Base-by-base conservation (phyloP, 2,329 filamentous ascomycete species). In the Herpotrichia juniperi region DNA sequence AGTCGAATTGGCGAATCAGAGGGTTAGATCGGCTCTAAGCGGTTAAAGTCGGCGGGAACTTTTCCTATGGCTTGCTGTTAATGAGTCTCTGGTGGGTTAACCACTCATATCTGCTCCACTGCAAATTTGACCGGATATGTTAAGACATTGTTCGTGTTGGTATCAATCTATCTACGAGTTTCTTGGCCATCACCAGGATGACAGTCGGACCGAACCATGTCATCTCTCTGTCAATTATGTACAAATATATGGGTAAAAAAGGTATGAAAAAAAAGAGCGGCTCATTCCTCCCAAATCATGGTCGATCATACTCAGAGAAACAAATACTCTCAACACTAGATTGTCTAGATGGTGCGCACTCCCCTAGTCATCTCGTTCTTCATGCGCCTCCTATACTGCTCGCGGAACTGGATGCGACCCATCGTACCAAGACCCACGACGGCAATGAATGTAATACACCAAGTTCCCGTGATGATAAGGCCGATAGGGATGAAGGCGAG, bases 401-500 rank as follows among this genome's bases (percentile, higher is more conserved):
- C 84, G 31, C 85, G 79, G 74, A 87, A 89, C 66, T 82, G 79
- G 51, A 88, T 85, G 48, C 88, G 81, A 67, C 87, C 81, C 52
- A 84, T 80, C 4, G 87, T 90, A 50, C 89, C 89, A 50, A 82
- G 81, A 2, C 81, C 87, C 19, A 81, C 83, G 0, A 72, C 70
- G 6, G 85, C 45, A 22, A 87, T 83, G 17, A 88, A 71, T 25
- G 59, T 54, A 0, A 81, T 56, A 1, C 84, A 71, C 87, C 89
- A 92, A 11, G 82, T 64, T 32, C 81, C 75, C 2, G 83, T 88
- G 62, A 92, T 80, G 59, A 90, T 76, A n/a, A 88, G 76, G 16
- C 89, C 89, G 25, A 87, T 76, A 7, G 89, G 88, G 72, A 89
- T 87, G 54, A 91, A 83, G 62, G 89, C 78, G 48, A 91, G 79